These are phyloP conservation scores for Zelonia costaricensis DNA, from an alignment of 208 protist species.

Conservation along the genomic window DNA sequence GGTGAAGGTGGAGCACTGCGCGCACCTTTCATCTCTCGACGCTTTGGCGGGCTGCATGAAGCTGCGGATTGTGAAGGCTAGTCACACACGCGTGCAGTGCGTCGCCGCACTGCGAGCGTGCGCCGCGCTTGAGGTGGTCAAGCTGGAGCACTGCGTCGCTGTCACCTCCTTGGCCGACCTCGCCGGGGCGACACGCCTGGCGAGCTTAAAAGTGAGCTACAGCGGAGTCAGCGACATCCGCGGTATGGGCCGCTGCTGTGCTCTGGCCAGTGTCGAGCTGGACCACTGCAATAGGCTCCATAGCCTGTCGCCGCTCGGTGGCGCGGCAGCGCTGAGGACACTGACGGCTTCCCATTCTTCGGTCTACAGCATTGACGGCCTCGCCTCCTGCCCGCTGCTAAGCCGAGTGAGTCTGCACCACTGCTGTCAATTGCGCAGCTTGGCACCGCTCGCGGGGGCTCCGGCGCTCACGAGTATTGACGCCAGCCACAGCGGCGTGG, in stretches of 20 bases:
- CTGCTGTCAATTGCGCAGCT: background rate
- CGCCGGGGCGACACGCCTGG: background rate
- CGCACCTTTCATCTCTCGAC: background rate
- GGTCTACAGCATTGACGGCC: background rate
- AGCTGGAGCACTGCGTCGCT: background rate
- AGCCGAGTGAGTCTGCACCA: background rate
- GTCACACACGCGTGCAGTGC: conserved; percentile 6
- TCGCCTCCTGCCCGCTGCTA: background rate
- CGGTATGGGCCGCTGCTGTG: background rate
- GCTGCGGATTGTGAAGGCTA: conserved; percentile 1
- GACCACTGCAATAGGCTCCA: background rate
- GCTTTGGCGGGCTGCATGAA: background rate
- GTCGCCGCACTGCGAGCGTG: background rate
- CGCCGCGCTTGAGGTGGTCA: background rate
- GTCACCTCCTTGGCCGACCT: background rate
- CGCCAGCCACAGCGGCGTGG: conserved; percentile 1
- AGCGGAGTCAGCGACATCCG: background rate
- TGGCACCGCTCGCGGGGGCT: background rate
- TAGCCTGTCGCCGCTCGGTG: background rate
- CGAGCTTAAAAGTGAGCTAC: background rate
- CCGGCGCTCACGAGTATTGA: background rate
- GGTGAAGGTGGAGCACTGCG: conserved; percentile 4
- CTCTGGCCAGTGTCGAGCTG: background rate
- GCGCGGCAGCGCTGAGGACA: background rate
- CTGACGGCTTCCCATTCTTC: background rate